Percentiles rank a stretch among this genome's conserved stretches.
Evolutionary conservation across 2,329 filamentous ascomycete genomes (phyloP).

Genomic region (Colletotrichum costaricense): DNA sequence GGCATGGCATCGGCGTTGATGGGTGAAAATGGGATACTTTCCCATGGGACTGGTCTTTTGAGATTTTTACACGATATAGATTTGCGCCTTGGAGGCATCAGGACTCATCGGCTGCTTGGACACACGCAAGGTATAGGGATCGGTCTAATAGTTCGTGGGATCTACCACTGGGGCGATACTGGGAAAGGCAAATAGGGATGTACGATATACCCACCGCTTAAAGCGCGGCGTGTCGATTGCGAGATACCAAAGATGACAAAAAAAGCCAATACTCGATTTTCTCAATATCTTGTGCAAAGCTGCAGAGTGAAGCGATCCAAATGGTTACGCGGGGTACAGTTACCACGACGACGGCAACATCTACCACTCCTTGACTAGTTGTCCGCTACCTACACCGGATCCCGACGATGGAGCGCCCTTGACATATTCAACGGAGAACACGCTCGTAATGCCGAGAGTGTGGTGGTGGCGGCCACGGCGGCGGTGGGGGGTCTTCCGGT

Average conservation of each 20-base stretch:
- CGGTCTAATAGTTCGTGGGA: background rate
- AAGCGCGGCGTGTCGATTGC: slow-evolving; percentile 20
- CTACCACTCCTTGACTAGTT: background rate
- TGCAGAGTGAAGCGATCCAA: background rate
- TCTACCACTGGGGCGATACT: slow-evolving; percentile 3
- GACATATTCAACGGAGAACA: too few species aligned
- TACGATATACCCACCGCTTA: slow-evolving; percentile 28
- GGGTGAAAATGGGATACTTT: background rate
- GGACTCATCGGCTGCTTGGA: slow-evolving; percentile 24
- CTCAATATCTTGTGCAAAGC: too few species aligned
- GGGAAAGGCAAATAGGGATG: background rate
- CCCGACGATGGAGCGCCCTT: background rate
- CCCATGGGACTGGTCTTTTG: slow-evolving; percentile 5
- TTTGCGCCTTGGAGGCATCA: slow-evolving; percentile 27
- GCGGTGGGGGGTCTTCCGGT: background rate
- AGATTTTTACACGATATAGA: slow-evolving; percentile 17
- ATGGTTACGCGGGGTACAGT: too few species aligned
- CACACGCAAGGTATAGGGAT: slow-evolving; percentile 15
- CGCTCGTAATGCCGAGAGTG: background rate
- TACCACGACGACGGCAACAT: too few species aligned
- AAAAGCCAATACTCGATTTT: background rate
- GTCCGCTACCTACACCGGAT: background rate
- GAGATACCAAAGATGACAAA: slow-evolving; percentile 1
- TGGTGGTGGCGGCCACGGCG: slow-evolving; percentile 3
- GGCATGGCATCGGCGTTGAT: slow-evolving; percentile 28